Evolutionary conservation across 768 basidiomycete genomes (phyloP).

Genomic region (Pleurotus salmoneostramineus): DNA sequence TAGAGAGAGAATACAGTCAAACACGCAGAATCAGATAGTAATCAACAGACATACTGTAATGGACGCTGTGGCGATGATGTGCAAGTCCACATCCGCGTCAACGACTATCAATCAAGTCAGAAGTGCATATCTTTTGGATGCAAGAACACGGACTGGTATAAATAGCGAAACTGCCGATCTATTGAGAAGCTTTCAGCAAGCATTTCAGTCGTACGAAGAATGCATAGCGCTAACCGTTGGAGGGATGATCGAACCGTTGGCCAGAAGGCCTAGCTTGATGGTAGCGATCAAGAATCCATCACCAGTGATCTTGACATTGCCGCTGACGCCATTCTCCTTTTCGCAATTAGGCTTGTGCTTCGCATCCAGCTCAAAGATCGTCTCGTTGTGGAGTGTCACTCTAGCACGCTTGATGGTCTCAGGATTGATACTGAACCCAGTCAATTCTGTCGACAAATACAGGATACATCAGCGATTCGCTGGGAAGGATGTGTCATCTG

Average conservation of each 20-base stretch:
- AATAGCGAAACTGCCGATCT: background rate
- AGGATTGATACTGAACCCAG: background rate
- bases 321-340: background rate
- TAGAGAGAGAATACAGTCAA: too few species aligned
- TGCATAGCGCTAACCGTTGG: background rate
- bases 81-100: background rate
- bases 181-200: background rate
- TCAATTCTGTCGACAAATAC: background rate
- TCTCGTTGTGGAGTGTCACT: too few species aligned
- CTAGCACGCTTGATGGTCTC: background rate
- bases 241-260: background rate
- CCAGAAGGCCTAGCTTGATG: background rate
- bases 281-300: background rate
- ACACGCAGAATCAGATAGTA: too few species aligned
- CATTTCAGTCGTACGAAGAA: background rate
- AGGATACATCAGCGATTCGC: background rate
- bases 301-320: background rate
- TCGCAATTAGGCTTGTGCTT: background rate
- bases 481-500: background rate
- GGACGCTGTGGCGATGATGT: background rate
- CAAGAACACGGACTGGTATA: background rate
- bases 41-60: background rate
- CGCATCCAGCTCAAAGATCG: background rate
- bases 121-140: background rate
- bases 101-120: background rate